Evolutionary conservation across 2,329 filamentous ascomycete genomes (phyloP), one percentile per base, ranked within the genome.

Genomic region (Cytospora mali): DNA sequence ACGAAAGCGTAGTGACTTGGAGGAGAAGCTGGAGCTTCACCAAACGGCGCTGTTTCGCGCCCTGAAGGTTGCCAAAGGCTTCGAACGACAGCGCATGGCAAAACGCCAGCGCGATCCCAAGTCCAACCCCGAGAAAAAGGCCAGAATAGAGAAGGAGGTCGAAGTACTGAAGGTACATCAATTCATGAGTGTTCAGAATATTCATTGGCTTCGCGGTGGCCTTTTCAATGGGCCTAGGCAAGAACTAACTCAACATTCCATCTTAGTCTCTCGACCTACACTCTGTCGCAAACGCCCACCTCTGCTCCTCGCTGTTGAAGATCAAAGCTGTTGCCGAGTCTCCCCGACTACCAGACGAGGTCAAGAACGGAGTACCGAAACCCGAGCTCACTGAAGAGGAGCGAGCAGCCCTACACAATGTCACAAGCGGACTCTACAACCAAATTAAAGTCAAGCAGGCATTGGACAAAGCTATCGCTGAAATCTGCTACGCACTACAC

Each of bases 21-120:
- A 57, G 57, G 61, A 65, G 56, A 63, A 35, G 55, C 54, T 67
- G 42, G 58, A 42, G 28, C 81, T 84, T 68, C 78, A 81, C 69
- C 80, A 82, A 66, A 86, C 85, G 71, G 81, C 87, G 39, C 79
- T 94, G 10, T 82, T 82, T 65, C 83, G 85, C 62, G 88, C 88
- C 0, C 80, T 94, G 64, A 92, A 92, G 74, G 79, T 82, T 13
- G 88, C 88, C 62, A 92, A 91, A 72, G 88, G 88, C 53, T 89
- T 92, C 71, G 91, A 94, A 78, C 83, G 90, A 52, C 91, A 94
- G 76, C 90, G 92, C 67, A 82, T 90, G 64, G 83, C 88, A 65
- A 88, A 86, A 73, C 78, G 82, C 49, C 74, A 84, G 16, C 80
- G 76, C 55, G 82, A 85, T 29, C 75, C 77, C 58, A 79, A 77